Conservation (phyloP, 2,329 filamentous ascomycete species). For the Fusarium camptoceras region DNA sequence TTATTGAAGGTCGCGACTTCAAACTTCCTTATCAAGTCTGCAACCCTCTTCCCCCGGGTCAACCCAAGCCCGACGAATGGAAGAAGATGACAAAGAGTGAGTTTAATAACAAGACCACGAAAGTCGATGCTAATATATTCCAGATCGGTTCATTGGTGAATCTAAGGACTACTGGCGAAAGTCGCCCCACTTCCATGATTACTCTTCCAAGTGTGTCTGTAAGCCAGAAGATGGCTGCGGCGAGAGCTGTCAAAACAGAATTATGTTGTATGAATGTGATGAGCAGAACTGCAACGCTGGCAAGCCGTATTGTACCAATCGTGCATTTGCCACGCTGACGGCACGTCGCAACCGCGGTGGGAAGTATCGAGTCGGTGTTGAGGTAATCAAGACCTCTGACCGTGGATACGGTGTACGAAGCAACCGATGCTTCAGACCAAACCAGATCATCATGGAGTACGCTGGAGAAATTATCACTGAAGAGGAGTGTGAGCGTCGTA, state of each 20-base stretch:
- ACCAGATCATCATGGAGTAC: slow-evolving; percentile 98
- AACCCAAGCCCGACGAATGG: slow-evolving; percentile 94
- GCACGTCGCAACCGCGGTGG: slow-evolving; percentile 81
- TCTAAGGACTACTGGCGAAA: slow-evolving; percentile 85
- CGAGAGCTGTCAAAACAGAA: slow-evolving; percentile 91
- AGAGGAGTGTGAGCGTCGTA: slow-evolving; percentile 89
- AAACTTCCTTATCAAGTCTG: slow-evolving; percentile 92
- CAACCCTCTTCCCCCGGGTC: slow-evolving; percentile 84
- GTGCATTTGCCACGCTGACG: slow-evolving; percentile 84
- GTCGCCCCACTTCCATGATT: slow-evolving; percentile 77
- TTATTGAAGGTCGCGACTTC: slow-evolving; percentile 83
- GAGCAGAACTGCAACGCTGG: slow-evolving; percentile 86
- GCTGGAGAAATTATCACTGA: slow-evolving; percentile 98
- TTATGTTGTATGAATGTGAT: slow-evolving; percentile 98
- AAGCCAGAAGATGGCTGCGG: slow-evolving; percentile 82
- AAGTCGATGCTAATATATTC: slow-evolving; percentile 43
- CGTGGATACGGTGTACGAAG: slow-evolving; percentile 92
- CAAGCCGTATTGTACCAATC: slow-evolving; percentile 81
- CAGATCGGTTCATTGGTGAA: slow-evolving; percentile 91
- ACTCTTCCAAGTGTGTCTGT: slow-evolving; percentile 83
- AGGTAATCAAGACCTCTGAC: slow-evolving; percentile 90
- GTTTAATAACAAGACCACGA: slow-evolving; percentile 48
- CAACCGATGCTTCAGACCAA: slow-evolving; percentile 85
- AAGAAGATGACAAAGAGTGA: slow-evolving; percentile 90
- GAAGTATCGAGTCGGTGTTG: slow-evolving; percentile 91